phyloP scores from a whole-genome alignment of 2,329 filamentous ascomycete species.

The Talaromyces sp. region DNA sequence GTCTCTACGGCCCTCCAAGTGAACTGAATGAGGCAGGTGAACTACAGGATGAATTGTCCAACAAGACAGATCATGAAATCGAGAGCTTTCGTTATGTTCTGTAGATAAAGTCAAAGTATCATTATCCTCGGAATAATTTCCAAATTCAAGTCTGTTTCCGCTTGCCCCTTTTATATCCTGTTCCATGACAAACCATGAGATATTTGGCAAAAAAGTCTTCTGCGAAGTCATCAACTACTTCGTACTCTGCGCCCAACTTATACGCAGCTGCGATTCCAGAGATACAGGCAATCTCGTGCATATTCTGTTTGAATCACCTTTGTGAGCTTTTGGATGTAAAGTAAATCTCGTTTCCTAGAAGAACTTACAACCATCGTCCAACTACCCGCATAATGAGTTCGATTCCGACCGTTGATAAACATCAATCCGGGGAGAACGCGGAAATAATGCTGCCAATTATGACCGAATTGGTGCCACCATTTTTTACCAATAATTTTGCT shows the following conservation, averaged over 20 bases:
- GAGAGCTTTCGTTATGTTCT: conserved; percentile 39
- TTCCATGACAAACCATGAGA: conserved; percentile 35
- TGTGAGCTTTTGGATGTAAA: neutral
- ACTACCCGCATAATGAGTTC: conserved; percentile 65
- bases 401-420: conserved; percentile 68
- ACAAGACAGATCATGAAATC: conserved; percentile 40
- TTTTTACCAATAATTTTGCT: conserved; percentile 60
- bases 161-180: conserved; percentile 27
- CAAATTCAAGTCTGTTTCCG: conserved; percentile 11
- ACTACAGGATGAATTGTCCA: conserved; percentile 34
- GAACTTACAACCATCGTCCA: conserved; percentile 68
- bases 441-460: conserved; percentile 62
- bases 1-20: conserved; percentile 27
- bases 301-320: conserved; percentile 36
- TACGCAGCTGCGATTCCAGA: conserved; percentile 72
- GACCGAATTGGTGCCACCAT: conserved; percentile 67
- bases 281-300: conserved; percentile 71
- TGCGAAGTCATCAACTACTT: conserved; percentile 38
- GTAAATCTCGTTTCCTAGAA: neutral
- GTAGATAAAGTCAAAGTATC: conserved; percentile 10
- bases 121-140: neutral
- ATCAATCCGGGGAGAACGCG: conserved; percentile 71
- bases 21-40: conserved; percentile 31
- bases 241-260: conserved; percentile 66
- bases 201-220: conserved; percentile 38